phyloP scores from a whole-genome alignment of 495 filamentous ascomycete species.

The Ramalina intermedia region DNA sequence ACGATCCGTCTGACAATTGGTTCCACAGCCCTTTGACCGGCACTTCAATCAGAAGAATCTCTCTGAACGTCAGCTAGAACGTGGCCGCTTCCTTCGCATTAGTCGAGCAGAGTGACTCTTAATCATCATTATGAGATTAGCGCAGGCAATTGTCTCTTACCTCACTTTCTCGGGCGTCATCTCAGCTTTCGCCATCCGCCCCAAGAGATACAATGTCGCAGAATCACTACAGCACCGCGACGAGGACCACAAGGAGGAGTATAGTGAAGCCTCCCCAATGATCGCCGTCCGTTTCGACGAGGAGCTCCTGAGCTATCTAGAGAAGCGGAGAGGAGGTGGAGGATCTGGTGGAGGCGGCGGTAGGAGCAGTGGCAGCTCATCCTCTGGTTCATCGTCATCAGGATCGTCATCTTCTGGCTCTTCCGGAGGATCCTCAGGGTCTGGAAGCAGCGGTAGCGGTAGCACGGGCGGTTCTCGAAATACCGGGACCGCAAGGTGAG shows the following conservation, averaged over 20 bases:
- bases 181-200: constrained; percentile 6
- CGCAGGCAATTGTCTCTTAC: not conserved
- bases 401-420: constrained; percentile 14
- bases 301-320: constrained; percentile 18
- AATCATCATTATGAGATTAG: not conserved
- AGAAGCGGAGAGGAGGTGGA: constrained; percentile 35
- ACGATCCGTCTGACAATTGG: too few species aligned
- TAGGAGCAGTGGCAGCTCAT: constrained; percentile 17
- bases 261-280: constrained; percentile 10
- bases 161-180: constrained; percentile 7
- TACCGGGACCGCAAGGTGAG: constrained; percentile 9
- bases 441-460: constrained; percentile 10
- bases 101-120: not conserved
- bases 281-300: constrained; percentile 4
- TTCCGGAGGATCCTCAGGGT: constrained; percentile 13
- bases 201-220: not conserved
- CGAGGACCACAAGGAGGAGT: constrained; percentile 4
- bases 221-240: constrained; percentile 4
- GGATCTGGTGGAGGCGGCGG: constrained; percentile 24
- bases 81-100: too few species aligned
- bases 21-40: too few species aligned
- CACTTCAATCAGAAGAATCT: too few species aligned
- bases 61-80: too few species aligned
- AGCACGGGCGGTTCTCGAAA: constrained; percentile 8
- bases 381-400: constrained; percentile 16